Conservation (phyloP, 495 filamentous ascomycete genomes). For the Talaromyces proteolyticus region DNA sequence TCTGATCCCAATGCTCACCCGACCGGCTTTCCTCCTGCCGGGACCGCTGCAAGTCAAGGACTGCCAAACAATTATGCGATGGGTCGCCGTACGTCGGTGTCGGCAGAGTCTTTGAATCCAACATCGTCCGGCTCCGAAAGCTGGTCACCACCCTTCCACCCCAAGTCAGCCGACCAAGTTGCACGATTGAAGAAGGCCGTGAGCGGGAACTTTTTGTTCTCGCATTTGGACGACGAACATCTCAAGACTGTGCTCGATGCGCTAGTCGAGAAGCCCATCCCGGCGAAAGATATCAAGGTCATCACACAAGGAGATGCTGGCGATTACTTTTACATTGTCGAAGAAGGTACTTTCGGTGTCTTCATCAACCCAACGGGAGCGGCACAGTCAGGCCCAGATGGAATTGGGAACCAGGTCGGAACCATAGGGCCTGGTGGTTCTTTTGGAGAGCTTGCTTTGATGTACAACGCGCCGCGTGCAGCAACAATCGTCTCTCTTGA, state of each 20-base stretch:
- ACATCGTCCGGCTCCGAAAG: conserved; percentile 75
- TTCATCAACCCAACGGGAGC: conserved; percentile 79
- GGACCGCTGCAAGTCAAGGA: conserved; percentile 44
- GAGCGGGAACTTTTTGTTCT: conserved; percentile 87
- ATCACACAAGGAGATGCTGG: conserved; percentile 94
- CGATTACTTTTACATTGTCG: conserved; percentile 97
- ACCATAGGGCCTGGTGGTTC: conserved; percentile 81
- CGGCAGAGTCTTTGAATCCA: conserved; percentile 92
- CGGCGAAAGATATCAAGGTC: conserved; percentile 91
- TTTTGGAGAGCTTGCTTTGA: conserved; percentile 95
- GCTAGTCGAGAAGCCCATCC: conserved; percentile 90
- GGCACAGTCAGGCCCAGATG: conserved; percentile 74
- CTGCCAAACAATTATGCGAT: conserved; percentile 93
- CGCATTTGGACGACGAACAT: conserved; percentile 89
- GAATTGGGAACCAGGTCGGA: conserved; percentile 80
- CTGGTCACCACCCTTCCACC: conserved; percentile 81
- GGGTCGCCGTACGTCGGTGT: conserved; percentile 90
- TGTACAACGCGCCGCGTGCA: conserved; percentile 98
- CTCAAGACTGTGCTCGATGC: conserved; percentile 81
- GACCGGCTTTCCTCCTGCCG: conserved; percentile 24
- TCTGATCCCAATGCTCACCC: conserved; percentile 23
- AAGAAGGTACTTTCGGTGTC: conserved; percentile 84
- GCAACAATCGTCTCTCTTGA: conserved; percentile 88
- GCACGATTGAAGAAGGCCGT: conserved; percentile 75
- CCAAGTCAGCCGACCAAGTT: conserved; percentile 77